phyloP scores from a whole-genome alignment of 1,284 basidiomycete genomes.

The Puccinia polysora region DNA sequence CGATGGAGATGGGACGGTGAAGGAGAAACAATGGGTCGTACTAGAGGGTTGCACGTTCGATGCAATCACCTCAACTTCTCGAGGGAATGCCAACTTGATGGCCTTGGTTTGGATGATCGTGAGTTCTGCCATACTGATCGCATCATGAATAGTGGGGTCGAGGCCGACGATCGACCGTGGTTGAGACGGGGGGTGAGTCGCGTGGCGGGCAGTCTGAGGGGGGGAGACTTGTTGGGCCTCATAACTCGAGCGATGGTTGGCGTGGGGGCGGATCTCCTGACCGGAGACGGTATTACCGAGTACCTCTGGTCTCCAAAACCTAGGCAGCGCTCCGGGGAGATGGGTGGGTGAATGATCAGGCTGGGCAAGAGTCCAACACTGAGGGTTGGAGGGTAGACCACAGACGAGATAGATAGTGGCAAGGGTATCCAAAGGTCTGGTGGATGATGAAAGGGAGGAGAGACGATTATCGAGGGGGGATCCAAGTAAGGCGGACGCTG shows the following conservation, averaged over 20 bases:
- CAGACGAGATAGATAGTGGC: constrained; percentile 57
- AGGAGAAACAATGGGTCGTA: constrained; percentile 87
- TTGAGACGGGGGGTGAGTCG: constrained; percentile 11
- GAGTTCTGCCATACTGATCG: constrained; percentile 58
- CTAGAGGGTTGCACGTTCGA: constrained; percentile 83
- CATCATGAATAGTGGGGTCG: too few species aligned
- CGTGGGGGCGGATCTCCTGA: too few species aligned
- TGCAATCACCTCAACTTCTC: constrained; percentile 89
- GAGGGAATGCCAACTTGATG: constrained; percentile 78
- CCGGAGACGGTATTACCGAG: constrained; percentile 70
- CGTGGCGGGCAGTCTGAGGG: too few species aligned
- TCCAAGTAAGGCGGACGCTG: too few species aligned
- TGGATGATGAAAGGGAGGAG: not conserved
- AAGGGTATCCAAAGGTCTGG: constrained; percentile 49
- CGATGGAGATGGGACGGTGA: constrained; percentile 54
- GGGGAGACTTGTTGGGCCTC: too few species aligned
- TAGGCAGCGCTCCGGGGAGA: constrained; percentile 75
- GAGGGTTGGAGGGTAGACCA: constrained; percentile 56
- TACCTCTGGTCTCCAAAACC: constrained; percentile 93
- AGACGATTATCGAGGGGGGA: too few species aligned
- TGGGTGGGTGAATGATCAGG: constrained; percentile 80
- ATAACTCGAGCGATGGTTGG: too few species aligned
- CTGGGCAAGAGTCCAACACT: constrained; percentile 81
- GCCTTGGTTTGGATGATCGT: constrained; percentile 83
- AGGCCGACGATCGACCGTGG: too few species aligned